Base-by-base conservation (phyloP, 2,329 filamentous ascomycete species). In the Diaporthe citriasiana region DNA sequence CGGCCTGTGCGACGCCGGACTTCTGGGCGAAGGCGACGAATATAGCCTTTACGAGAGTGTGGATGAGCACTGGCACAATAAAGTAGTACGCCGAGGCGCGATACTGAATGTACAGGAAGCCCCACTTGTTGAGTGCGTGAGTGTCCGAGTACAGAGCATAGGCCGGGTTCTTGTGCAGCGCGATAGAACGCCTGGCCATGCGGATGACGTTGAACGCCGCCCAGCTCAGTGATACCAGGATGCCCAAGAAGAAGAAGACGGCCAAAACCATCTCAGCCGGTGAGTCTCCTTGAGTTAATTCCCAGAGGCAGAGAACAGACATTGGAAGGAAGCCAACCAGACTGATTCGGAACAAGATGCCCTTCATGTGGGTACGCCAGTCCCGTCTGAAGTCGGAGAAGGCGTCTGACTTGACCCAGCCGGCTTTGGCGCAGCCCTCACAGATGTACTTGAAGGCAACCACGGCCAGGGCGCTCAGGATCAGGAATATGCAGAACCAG, bases 131-230 rank as follows among this genome's bases (percentile, higher is more conserved):
- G 77, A 97, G 88, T 69, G 93, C 92, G 73, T 93, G 89, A 5
- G 94, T 93, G 80, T 97, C 94, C 10, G 94, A 97, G 86, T 95
- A 97, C 73, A 97, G 91, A 79, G 97, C 96, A 82, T 97, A 97
- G 51, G 94, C 94, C 25, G 94, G 94, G 84, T 97, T 97, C 85
- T 95, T 95, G 89, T 97, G 94, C 91, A 97, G 94, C 66, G 89
- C 85, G 77, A 95, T 75, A 30, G 94, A 97, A 77, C 93, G 92
- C 79, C 93, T 93, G 22, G 94, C 94, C 73, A 97, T 91, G 63
- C 91, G 90, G 79, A 95, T 92, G 73, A 97, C 94, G 85, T 97
- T 97, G 83, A 91, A 92, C 0, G 94, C 91, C 53, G 94, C 94
- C 93, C 93, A 97, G 35, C 85, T 90, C 59, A 97, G 88, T 45